Evolutionary conservation across 148 eudicot species (phyloP).

Genomic region (Amaranthus cruentus): DNA sequence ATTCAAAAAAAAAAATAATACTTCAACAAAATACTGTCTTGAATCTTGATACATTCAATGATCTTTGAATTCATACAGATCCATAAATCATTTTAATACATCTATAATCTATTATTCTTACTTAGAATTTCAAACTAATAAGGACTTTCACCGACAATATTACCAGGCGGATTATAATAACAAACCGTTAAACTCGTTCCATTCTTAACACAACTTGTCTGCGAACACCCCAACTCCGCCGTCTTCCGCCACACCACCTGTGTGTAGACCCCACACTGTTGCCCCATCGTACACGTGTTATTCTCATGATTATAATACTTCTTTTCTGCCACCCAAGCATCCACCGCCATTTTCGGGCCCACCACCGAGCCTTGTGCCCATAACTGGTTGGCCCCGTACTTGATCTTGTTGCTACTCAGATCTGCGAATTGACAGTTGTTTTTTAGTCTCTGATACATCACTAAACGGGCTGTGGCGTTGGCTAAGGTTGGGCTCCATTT

Average conservation of each 20-base stretch:
- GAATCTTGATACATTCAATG: no score
- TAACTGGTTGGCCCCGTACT: constrained; percentile 70
- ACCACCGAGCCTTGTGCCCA: constrained; percentile 38
- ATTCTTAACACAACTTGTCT: constrained; percentile 45
- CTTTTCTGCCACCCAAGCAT: constrained; percentile 62
- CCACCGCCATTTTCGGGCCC: constrained; percentile 51
- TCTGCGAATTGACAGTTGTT: constrained; percentile 51
- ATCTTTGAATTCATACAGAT: no score
- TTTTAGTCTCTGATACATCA: constrained; percentile 49
- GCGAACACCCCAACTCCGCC: constrained; percentile 58
- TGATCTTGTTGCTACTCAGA: constrained; percentile 27
- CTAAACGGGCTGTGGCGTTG: constrained; percentile 40
- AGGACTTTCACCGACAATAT: constrained; percentile 59
- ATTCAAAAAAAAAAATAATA: no score
- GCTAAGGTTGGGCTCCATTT: constrained; percentile 50
- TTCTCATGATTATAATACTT: constrained; percentile 38
- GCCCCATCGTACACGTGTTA: constrained; percentile 42
- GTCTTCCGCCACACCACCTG: constrained; percentile 86
- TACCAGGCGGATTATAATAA: constrained; percentile 79
- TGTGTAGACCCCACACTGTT: constrained; percentile 64
- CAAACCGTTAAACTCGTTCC: constrained; percentile 47
- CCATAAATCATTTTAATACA: no score
- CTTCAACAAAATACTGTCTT: no score
- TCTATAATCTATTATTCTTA: no score
- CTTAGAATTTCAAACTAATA: constrained; percentile 22